Conservation (phyloP, 1,284 basidiomycete genomes). For the Ustilago lituana region DNA sequence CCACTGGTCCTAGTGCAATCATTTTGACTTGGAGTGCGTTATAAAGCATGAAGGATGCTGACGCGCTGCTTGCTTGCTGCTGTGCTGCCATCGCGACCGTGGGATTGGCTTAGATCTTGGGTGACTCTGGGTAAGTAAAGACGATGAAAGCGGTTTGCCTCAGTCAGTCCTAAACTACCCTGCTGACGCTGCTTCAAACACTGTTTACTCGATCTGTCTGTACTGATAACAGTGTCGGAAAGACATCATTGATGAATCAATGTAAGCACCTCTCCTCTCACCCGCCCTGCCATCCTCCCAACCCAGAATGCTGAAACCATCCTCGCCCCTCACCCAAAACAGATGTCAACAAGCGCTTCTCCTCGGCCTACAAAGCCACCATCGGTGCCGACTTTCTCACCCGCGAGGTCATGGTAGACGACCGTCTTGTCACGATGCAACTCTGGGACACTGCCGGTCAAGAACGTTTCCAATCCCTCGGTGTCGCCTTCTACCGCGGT, state of each 20-base stretch:
- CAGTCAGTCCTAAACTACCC: not conserved
- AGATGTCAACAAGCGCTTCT: slow-evolving; percentile 99
- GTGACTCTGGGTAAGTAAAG: slow-evolving; percentile 63
- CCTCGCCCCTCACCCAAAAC: slow-evolving; percentile 1
- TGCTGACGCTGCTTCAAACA: not conserved
- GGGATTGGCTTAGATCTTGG: slow-evolving; percentile 63
- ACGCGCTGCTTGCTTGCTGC: too few relatives aligned
- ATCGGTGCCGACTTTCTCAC: slow-evolving; percentile 75
- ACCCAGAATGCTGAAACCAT: not conserved
- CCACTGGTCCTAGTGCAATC: too few relatives aligned
- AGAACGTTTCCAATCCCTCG: slow-evolving; percentile 98
- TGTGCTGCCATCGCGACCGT: too few relatives aligned
- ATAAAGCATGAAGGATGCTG: too few relatives aligned
- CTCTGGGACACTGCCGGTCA: slow-evolving; percentile 99
- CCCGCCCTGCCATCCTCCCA: too few relatives aligned
- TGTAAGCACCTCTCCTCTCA: slow-evolving; percentile 67
- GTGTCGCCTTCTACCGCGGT: slow-evolving; percentile 98
- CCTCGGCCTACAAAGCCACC: slow-evolving; percentile 90
- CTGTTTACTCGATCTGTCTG: not conserved
- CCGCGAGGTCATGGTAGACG: slow-evolving; percentile 98
- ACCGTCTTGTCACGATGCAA: slow-evolving; percentile 95
- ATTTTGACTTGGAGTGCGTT: too few relatives aligned
- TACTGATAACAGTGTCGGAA: slow-evolving; percentile 83
- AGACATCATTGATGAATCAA: slow-evolving; percentile 99
- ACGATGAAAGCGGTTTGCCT: not conserved